These are phyloP conservation scores for Yamadazyma endophytica DNA, from an alignment of 805 yeast genomes.

Conservation along the genomic window DNA sequence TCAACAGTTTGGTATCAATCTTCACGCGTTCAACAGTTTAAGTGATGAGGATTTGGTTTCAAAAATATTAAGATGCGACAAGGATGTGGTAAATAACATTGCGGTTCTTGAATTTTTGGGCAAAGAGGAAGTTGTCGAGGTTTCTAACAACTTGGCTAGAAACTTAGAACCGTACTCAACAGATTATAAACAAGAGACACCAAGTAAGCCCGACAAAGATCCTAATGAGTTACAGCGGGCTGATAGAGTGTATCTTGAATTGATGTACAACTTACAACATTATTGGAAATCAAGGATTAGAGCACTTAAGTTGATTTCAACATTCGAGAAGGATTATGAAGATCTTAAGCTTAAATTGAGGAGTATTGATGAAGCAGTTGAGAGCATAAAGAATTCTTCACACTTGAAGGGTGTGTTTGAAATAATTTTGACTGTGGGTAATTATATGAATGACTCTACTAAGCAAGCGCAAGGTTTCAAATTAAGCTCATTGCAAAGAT, in stretches of 20 bases:
- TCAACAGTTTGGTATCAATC: conserved; percentile 76
- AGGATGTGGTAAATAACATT: conserved; percentile 45
- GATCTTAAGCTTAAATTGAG: conserved; percentile 56
- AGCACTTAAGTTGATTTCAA: conserved; percentile 50
- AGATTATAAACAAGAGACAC: conserved; percentile 34
- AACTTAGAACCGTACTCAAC: conserved; percentile 62
- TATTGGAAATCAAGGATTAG: conserved; percentile 73
- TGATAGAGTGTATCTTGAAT: conserved; percentile 64
- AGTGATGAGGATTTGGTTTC: conserved; percentile 51
- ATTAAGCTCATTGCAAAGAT: conserved; percentile 61
- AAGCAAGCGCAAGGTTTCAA: conserved; percentile 70
- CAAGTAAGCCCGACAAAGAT: conserved; percentile 47
- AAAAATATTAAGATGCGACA: conserved; percentile 59
- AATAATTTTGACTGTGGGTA: conserved; percentile 69
- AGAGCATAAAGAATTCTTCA: conserved; percentile 46
- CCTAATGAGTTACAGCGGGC: conserved; percentile 59
- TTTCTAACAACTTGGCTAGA: conserved; percentile 52
- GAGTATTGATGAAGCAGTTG: conserved; percentile 56
- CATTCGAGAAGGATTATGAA: conserved; percentile 62
- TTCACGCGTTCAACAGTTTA: conserved; percentile 55
- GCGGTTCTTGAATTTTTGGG: conserved; percentile 68
- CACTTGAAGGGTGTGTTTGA: conserved; percentile 57
- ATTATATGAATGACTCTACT: conserved; percentile 70
- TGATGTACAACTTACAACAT: conserved; percentile 61
- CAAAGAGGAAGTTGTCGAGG: conserved; percentile 58